phyloP scores from a whole-genome alignment of 306 rosid species.

The Dalbergia oliveri region DNA sequence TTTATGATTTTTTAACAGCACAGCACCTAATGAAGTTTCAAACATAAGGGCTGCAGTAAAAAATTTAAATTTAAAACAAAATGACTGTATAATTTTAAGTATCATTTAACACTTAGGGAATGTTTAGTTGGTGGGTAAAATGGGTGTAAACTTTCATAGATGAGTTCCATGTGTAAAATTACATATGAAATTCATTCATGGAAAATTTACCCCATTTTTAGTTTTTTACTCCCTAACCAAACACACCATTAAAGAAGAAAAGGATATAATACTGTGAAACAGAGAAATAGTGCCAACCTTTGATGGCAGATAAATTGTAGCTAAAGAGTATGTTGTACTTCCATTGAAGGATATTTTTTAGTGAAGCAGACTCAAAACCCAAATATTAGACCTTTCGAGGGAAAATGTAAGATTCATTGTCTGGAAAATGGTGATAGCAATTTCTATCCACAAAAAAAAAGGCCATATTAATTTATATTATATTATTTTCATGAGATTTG shows the following conservation, averaged over 20 bases:
- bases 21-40: neutral
- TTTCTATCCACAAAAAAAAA: too few relatives aligned
- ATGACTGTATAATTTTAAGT: neutral
- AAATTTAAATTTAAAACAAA: neutral
- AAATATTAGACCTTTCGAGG: slow-evolving; percentile 10
- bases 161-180: too few relatives aligned
- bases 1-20: too few relatives aligned
- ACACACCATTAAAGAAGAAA: neutral
- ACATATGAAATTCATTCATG: too few relatives aligned
- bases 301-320: neutral
- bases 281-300: neutral
- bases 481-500: neutral
- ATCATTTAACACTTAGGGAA: neutral
- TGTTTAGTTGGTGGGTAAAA: too few relatives aligned
- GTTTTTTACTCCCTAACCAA: too few relatives aligned
- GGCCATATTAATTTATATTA: neutral
- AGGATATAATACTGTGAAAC: neutral
- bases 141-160: too few relatives aligned
- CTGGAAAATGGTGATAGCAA: neutral
- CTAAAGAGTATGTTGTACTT: neutral
- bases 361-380: neutral
- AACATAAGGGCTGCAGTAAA: neutral
- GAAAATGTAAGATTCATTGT: neutral
- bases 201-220: too few relatives aligned
- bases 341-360: neutral